phyloP scores from a whole-genome alignment of 2,329 filamentous ascomycete species.

The Microsporum ferrugineum region DNA sequence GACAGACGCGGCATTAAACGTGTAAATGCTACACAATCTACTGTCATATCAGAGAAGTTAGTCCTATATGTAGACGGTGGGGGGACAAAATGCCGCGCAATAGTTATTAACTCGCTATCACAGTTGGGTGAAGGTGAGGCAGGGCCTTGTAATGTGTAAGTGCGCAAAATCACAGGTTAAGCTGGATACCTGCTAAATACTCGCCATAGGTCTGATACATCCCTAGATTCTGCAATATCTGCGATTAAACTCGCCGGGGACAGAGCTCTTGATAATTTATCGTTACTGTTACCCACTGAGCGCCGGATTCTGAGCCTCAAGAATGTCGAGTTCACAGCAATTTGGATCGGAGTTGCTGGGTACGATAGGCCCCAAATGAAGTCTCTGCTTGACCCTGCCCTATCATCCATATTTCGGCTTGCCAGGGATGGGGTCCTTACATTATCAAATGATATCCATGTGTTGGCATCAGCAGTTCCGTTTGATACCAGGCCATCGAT shows the following conservation, averaged over 20 bases:
- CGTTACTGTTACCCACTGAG: not conserved
- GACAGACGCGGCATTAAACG: not conserved
- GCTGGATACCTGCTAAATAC: not conserved
- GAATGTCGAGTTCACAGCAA: constrained; percentile 18
- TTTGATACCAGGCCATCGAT: not conserved
- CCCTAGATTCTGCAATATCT: constrained; percentile 17
- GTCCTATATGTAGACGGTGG: constrained; percentile 35
- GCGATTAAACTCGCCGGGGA: constrained; percentile 21
- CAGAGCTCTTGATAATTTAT: constrained; percentile 16
- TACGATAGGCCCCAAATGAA: constrained; percentile 28
- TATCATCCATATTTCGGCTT: constrained; percentile 23
- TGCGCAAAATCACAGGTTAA: not conserved
- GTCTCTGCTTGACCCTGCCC: constrained; percentile 17
- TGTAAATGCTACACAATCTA: not conserved
- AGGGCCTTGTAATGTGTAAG: constrained; percentile 34
- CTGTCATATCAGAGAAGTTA: constrained; percentile 8
- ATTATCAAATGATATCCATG: constrained; percentile 33
- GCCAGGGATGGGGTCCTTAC: constrained; percentile 15
- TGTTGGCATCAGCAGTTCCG: constrained; percentile 23
- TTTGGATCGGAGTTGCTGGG: constrained; percentile 34
- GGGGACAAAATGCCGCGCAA: constrained; percentile 35
- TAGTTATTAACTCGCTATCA: constrained; percentile 21
- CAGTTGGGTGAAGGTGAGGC: constrained; percentile 21
- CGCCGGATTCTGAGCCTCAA: not conserved
- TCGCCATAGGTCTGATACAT: constrained; percentile 15